Percentiles rank a stretch among this genome's conserved stretches.
Evolutionary conservation across 495 filamentous ascomycete genomes (phyloP).

Genomic region (Annulohypoxylon nitens): DNA sequence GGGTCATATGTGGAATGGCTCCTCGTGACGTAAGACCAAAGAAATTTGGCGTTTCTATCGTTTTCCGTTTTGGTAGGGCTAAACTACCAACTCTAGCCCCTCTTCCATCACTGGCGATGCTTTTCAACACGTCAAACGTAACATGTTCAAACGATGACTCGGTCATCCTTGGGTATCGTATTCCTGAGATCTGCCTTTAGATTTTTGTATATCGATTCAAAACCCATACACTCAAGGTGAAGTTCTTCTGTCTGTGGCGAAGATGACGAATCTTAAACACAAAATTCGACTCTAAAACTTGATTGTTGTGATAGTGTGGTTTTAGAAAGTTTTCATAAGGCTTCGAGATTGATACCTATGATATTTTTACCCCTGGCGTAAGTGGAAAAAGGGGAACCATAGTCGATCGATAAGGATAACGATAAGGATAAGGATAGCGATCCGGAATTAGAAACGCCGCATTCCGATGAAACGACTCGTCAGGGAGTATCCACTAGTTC

Average conservation of each 20-base stretch:
- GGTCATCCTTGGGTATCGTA: conserved; percentile 12
- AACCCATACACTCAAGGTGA: neutral
- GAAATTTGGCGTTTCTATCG: conserved; percentile 84
- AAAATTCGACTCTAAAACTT: neutral
- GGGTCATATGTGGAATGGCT: conserved; percentile 85
- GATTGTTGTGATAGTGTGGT: neutral
- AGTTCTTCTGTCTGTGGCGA: neutral
- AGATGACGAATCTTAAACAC: neutral
- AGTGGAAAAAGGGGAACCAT: neutral
- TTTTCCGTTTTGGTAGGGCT: conserved; percentile 67
- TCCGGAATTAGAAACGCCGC: conserved; percentile 26
- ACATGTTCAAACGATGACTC: conserved; percentile 29
- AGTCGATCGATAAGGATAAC: neutral
- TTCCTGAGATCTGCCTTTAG: neutral
- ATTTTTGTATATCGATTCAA: neutral
- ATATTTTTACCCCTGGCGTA: conserved; percentile 22
- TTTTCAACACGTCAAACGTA: conserved; percentile 59
- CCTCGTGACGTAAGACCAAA: conserved; percentile 85
- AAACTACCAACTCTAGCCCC: conserved; percentile 73
- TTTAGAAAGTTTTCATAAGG: conserved; percentile 25
- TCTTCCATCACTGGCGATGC: conserved; percentile 48
- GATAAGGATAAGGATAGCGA: conserved; percentile 14
- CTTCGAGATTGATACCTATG: conserved; percentile 21
- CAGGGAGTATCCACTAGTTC: conserved; percentile 21
- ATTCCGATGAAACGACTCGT: conserved; percentile 29